Conservation (phyloP, 2,329 filamentous ascomycete genomes). For the Alternaria panax region DNA sequence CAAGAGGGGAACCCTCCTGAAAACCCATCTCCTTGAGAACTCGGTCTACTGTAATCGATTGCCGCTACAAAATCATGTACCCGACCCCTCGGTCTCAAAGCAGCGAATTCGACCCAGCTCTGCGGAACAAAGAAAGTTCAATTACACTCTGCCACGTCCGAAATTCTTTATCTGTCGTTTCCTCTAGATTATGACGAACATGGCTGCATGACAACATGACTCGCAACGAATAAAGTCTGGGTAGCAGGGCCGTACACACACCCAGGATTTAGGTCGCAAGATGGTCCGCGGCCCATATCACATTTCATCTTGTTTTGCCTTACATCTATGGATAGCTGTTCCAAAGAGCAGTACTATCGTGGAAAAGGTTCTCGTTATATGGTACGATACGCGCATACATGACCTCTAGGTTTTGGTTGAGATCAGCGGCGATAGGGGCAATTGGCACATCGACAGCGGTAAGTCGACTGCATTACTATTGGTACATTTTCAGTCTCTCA, state of each 20-base stretch:
- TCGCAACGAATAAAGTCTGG: background rate
- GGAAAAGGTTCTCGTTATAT: background rate
- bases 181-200: background rate
- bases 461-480: background rate
- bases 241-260: background rate
- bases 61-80: background rate
- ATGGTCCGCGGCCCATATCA: background rate
- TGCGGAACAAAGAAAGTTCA: conserved; percentile 6
- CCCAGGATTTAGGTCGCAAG: background rate
- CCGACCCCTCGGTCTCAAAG: background rate
- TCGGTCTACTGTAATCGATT: background rate
- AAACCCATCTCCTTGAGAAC: background rate
- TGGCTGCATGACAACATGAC: background rate
- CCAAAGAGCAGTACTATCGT: background rate
- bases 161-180: background rate
- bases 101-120: background rate
- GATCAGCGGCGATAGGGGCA: background rate
- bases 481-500: background rate
- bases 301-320: background rate
- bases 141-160: background rate
- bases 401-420: background rate
- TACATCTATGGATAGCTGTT: background rate
- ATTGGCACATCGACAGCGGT: background rate
- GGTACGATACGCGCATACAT: background rate
- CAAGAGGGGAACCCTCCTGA: background rate